Percentiles rank a stretch among this genome's conserved stretches.
Evolutionary conservation across 2,329 filamentous ascomycete genomes (phyloP).

Genomic region (Helotiales sp.): DNA sequence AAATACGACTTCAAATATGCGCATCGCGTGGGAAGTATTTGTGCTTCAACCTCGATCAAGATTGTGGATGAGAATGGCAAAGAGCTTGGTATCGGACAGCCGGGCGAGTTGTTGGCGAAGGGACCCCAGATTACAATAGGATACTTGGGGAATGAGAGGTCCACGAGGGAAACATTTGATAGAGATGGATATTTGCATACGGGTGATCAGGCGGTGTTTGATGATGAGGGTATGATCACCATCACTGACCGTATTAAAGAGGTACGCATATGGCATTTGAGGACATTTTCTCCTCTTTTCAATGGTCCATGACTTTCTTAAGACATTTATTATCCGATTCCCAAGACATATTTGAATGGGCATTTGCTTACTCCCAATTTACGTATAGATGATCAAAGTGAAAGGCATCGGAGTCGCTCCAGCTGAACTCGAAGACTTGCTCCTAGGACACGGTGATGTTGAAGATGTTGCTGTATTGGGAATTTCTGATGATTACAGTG

Average conservation of each 20-base stretch:
- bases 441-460: conserved; percentile 46
- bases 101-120: conserved; percentile 66
- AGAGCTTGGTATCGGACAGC: conserved; percentile 56
- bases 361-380: too few relatives aligned
- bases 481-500: conserved; percentile 49
- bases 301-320: too few relatives aligned
- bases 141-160: conserved; percentile 63
- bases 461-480: conserved; percentile 67
- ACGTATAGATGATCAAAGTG: conserved; percentile 53
- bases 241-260: conserved; percentile 77
- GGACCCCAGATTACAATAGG: conserved; percentile 76
- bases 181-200: conserved; percentile 73
- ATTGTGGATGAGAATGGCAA: conserved; percentile 61
- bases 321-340: too few relatives aligned
- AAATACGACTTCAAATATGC: conserved; percentile 63
- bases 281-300: too few relatives aligned
- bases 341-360: too few relatives aligned
- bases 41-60: conserved; percentile 64
- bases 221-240: conserved; percentile 70
- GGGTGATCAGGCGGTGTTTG: conserved; percentile 69
- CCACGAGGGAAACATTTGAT: conserved; percentile 50
- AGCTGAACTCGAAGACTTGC: conserved; percentile 49
- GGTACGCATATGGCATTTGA: too few relatives aligned
- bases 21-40: conserved; percentile 59
- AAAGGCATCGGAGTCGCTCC: conserved; percentile 51